A percentile compares a stretch with the other conserved stretches of the same genome.
phyloP scores from a whole-genome alignment of 2,329 filamentous ascomycete genomes.

The Epichloe scottii region DNA sequence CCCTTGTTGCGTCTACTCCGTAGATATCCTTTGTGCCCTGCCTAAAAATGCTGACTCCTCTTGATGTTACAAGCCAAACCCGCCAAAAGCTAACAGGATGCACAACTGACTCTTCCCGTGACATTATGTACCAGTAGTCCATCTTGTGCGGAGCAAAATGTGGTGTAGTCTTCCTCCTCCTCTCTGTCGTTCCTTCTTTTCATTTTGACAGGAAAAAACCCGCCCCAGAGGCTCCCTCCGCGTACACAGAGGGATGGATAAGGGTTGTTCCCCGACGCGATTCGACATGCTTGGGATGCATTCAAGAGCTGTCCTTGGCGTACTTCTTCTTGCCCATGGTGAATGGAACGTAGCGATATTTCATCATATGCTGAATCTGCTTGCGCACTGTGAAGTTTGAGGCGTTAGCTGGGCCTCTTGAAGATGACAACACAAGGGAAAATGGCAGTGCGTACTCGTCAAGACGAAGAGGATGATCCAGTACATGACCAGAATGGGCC shows the following conservation, averaged over 20 bases:
- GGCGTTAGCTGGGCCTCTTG: constrained; percentile 1
- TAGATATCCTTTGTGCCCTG: constrained; percentile 1
- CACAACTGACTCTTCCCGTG: not conserved
- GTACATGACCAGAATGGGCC: constrained; percentile 96
- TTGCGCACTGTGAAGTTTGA: constrained; percentile 61
- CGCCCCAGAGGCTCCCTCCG: not conserved
- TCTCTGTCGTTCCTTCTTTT: not conserved
- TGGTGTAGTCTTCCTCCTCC: not conserved
- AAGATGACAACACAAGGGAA: not conserved
- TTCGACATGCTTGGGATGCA: not conserved
- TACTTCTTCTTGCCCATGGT: constrained; percentile 82
- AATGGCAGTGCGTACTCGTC: constrained; percentile 58
- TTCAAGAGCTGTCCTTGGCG: constrained; percentile 44
- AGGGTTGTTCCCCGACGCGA: not conserved
- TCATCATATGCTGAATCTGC: constrained; percentile 99
- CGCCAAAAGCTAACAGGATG: not conserved
- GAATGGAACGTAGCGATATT: constrained; percentile 96
- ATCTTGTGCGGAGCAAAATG: not conserved
- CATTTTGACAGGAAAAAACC: not conserved
- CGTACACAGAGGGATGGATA: not conserved
- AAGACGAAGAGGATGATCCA: constrained; percentile 94
- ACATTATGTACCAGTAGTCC: not conserved
- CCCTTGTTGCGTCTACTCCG: not conserved
- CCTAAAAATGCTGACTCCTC: not conserved
- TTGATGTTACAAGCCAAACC: constrained; percentile 1